Base-by-base conservation (phyloP, 1,284 basidiomycete genomes). In the Fomitopsis pinicola region DNA sequence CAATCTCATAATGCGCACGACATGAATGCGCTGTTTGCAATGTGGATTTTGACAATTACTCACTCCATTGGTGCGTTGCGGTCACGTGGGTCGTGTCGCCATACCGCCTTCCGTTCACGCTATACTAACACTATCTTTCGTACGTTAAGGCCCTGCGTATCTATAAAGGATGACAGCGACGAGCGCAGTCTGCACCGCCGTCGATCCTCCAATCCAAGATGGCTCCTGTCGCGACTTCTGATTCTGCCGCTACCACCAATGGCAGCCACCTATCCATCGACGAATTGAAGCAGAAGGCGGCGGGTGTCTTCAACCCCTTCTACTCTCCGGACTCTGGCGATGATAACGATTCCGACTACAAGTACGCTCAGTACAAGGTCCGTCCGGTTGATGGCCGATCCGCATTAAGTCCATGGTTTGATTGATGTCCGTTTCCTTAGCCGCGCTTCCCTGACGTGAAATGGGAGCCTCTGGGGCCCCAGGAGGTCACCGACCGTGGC, bases 401-500 rank as follows among this genome's bases (percentile, higher is more conserved):
- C 22, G 22, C 22, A 22, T 55, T 33, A 33, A 38, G 26, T 10
- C 44, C 40, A 10, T 15, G 28, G 53, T 26, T 28, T 26, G 19
- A 44, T 15, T 22, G 33, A 50, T 55, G 56, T 45, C 42, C 58
- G 17, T 59, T 36, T 46, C 35, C 42, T 15, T 67, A 91, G 88
- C 89, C 89, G 9, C 74, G 68, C 58, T 90, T 87, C 72, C 89
- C 89, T 3, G 75, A 84, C 57, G 63, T 90, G 35, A 73, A 80
- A 57, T 91, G 87, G 84, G 80, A 82, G 61, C 87, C 89, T 33
- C 77, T 91, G 57, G 75, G 77, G 58, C 82, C 87, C 61, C 69
- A 87, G 19, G 66, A 78, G 38, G 82, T 91, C 44, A 79, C 76
- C 33, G 90, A 94, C 62, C 84, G 89, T 52, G 92, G 81, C 7